These are phyloP conservation scores for Aspergillus viridinutans DNA, from an alignment of 2,329 filamentous ascomycete genomes.

Conservation along the genomic window DNA sequence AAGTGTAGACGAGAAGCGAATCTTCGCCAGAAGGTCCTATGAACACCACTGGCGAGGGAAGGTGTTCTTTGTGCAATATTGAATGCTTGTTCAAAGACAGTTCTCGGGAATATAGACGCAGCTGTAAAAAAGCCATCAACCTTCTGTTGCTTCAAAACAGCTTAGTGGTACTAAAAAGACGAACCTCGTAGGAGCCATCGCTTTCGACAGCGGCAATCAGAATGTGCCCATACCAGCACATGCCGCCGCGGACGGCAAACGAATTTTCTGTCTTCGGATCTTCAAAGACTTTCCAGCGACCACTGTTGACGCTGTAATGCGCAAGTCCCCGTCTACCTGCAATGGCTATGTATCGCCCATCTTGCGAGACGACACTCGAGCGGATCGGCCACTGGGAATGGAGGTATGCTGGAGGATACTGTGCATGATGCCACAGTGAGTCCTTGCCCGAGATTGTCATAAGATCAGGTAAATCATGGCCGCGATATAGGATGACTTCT, in stretches of 20 bases:
- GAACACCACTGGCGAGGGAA: slow-evolving; percentile 83
- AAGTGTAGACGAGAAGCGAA: slow-evolving; percentile 92
- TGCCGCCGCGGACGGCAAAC: slow-evolving; percentile 87
- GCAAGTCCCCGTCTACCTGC: slow-evolving; percentile 88
- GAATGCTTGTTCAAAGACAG: slow-evolving; percentile 68
- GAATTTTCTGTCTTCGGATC: slow-evolving; percentile 78
- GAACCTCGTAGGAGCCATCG: slow-evolving; percentile 69
- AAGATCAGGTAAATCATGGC: slow-evolving; percentile 85
- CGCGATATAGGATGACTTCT: slow-evolving; percentile 86
- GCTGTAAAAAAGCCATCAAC: slow-evolving; percentile 35
- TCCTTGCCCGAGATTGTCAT: slow-evolving; percentile 89
- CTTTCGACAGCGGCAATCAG: slow-evolving; percentile 90
- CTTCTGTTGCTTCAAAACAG: neutral
- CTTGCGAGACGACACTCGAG: slow-evolving; percentile 79
- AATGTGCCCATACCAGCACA: slow-evolving; percentile 98
- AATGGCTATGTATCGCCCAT: slow-evolving; percentile 92
- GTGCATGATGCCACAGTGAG: slow-evolving; percentile 90
- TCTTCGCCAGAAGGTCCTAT: slow-evolving; percentile 88
- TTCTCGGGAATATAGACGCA: slow-evolving; percentile 92
- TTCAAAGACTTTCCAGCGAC: slow-evolving; percentile 91
- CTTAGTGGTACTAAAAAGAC: neutral
- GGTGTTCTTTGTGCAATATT: slow-evolving; percentile 69
- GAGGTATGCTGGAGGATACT: slow-evolving; percentile 79
- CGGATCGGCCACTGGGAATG: slow-evolving; percentile 91
- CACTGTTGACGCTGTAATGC: slow-evolving; percentile 92